Evolutionary conservation across 176 grass and related monocot genomes (phyloP), one percentile per base, ranked within the genome.

Genomic region (Pontederia paniculata): DNA sequence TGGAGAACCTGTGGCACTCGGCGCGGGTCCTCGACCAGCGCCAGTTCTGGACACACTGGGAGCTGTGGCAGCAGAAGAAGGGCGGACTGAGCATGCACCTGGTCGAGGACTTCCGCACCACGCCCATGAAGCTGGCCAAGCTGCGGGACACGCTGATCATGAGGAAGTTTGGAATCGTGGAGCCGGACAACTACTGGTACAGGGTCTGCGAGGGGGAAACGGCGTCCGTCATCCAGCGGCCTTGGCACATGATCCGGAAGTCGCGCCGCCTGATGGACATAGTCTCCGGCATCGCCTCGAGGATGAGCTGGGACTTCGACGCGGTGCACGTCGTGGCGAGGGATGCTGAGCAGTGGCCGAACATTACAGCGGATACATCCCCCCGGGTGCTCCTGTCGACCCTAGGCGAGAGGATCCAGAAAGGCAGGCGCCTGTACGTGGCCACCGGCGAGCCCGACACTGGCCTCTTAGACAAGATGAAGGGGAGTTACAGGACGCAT

Each of bases 161-260:
- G 93, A 80, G 93, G 77, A 83, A 84, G 46, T 98, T 98, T 44
- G 70, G 77, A 44, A 86, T 83, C 16, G 72, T 79, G 5, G 93
- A 98, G 74, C 93, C 93, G 0, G 93, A 98, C 72, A 98, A 91
- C 57, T 98, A 98, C 71, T 98, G 93, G 93, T 98, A 98, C 61
- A 57, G 93, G 41, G 93, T 98, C 13, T 98, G 93, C 10, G 93
- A 98, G 74, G 93, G 93, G 11, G 53, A 83, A 20, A 69, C 83
- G 1, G 80, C 86, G 45, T 84, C 84, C 53, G 79, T 79, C 68
- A 77, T 91, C 25, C 86, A 98, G 52, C 65, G 93, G 66, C 93
- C 93, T 6, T 91, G 86, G 93, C 74, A 84, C 31, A 68, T 83
- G 43, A 91, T 98, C 28, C 91, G 93, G 93, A 98, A 91, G 55